Evolutionary conservation across 306 rosid genomes (phyloP).

Genomic region (Fragaria nilgerrensis): DNA sequence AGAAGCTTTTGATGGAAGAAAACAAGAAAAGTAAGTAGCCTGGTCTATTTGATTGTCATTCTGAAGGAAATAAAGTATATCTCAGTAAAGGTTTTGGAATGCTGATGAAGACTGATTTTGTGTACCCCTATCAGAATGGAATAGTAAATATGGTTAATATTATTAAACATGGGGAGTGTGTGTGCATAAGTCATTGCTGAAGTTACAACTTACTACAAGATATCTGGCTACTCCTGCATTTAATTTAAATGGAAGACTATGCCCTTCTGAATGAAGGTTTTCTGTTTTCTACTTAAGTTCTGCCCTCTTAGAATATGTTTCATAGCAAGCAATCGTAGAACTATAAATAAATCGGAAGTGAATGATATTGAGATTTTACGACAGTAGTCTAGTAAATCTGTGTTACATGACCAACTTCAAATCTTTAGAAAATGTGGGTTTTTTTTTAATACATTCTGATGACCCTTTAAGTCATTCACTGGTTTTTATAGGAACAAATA

Average conservation of each 20-base stretch:
- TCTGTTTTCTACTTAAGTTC: not conserved
- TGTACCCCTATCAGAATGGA: not conserved
- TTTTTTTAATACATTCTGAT: not conserved
- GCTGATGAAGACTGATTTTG: not conserved
- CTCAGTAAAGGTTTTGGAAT: not conserved
- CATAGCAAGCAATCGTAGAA: not conserved
- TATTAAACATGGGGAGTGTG: not conserved
- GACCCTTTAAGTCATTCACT: not conserved
- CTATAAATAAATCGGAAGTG: not conserved
- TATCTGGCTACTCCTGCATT: not conserved
- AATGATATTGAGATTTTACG: not conserved
- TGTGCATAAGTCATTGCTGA: not conserved
- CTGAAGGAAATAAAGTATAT: not conserved
- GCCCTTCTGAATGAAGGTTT: not conserved
- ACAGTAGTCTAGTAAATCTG: not conserved
- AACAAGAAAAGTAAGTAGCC: conserved; percentile 59
- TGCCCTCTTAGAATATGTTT: not conserved
- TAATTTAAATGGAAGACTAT: not conserved
- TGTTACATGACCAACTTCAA: not conserved
- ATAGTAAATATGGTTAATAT: not conserved
- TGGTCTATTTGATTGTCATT: not conserved
- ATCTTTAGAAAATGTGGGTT: not conserved
- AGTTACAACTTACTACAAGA: not conserved
- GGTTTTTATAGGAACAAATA: not conserved
- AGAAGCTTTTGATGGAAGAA: conserved; percentile 52